Conservation (phyloP, 75 land plant genomes). For the Azolla pinnata region DNA sequence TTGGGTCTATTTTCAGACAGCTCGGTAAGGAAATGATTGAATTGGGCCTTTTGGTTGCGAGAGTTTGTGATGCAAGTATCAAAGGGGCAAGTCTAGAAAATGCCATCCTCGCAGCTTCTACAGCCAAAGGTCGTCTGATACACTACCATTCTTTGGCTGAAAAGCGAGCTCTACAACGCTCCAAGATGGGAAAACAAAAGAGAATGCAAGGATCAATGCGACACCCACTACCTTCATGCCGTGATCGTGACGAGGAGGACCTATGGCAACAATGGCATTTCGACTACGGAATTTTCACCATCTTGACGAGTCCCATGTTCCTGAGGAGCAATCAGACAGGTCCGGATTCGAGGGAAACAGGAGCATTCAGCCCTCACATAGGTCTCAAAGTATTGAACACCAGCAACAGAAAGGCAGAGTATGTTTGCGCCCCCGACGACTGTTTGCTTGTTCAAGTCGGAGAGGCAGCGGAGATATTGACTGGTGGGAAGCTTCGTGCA, state of each 20-base stretch:
- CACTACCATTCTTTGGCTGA: conserved; percentile 81
- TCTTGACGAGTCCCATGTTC: conserved; percentile 70
- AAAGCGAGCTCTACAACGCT: conserved; percentile 11
- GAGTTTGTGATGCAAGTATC: conserved; percentile 57
- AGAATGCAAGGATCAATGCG: conserved; percentile 2
- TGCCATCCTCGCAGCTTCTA: conserved; percentile 50
- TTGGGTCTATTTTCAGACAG: conserved; percentile 38
- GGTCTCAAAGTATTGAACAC: conserved; percentile 49
- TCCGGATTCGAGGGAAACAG: background rate
- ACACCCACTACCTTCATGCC: background rate
- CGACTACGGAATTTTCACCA: conserved; percentile 88
- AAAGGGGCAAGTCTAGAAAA: conserved; percentile 51
- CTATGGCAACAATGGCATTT: conserved; percentile 98
- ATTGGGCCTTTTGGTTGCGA: conserved; percentile 63
- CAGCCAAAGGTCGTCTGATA: conserved; percentile 92
- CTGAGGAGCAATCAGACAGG: background rate
- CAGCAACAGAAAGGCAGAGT: conserved; percentile 21
- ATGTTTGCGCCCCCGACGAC: conserved; percentile 42
- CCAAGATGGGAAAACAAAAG: conserved; percentile 11
- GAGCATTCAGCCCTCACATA: conserved; percentile 27
- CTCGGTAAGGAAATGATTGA: conserved; percentile 75
- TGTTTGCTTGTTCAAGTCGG: conserved; percentile 88
- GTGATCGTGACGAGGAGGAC: conserved; percentile 7
- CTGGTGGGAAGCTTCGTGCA: conserved; percentile 66
- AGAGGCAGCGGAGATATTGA: conserved; percentile 86